phyloP scores from a whole-genome alignment of 2,329 filamentous ascomycete species.

The Peltaster fructicola region DNA sequence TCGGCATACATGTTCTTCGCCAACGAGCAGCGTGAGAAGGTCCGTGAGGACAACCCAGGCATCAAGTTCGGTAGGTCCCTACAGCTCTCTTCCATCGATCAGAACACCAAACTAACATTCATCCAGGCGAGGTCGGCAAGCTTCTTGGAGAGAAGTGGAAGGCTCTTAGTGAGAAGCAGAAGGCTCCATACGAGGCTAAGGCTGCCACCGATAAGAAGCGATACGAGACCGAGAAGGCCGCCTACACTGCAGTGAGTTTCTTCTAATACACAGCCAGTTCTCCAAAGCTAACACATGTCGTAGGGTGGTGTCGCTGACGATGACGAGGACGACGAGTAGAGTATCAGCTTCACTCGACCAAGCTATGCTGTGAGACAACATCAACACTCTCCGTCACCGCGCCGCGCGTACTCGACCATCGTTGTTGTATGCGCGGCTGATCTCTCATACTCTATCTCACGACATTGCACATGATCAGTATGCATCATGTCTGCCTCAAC shows the following conservation, averaged over 20 bases:
- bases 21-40: conserved; percentile 97
- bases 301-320: conserved; percentile 17
- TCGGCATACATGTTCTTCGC: conserved; percentile 99
- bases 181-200: conserved; percentile 88
- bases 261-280: neutral
- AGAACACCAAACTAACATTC: neutral
- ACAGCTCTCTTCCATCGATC: neutral
- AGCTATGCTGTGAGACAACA: too few species aligned
- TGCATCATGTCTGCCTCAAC: too few species aligned
- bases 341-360: conserved; percentile 1
- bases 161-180: conserved; percentile 83
- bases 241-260: conserved; percentile 57
- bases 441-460: too few species aligned
- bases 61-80: conserved; percentile 68
- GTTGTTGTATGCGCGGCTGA: too few species aligned
- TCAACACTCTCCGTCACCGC: too few species aligned
- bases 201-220: conserved; percentile 96
- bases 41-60: conserved; percentile 93
- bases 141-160: conserved; percentile 98
- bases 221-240: conserved; percentile 94
- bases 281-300: conserved; percentile 7
- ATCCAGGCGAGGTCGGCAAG: conserved; percentile 81
- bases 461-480: too few species aligned
- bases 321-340: conserved; percentile 21
- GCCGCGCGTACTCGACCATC: too few species aligned